These are phyloP conservation scores for Fraxinus baroniana DNA, from an alignment of 305 asterid species.

Conservation along the genomic window DNA sequence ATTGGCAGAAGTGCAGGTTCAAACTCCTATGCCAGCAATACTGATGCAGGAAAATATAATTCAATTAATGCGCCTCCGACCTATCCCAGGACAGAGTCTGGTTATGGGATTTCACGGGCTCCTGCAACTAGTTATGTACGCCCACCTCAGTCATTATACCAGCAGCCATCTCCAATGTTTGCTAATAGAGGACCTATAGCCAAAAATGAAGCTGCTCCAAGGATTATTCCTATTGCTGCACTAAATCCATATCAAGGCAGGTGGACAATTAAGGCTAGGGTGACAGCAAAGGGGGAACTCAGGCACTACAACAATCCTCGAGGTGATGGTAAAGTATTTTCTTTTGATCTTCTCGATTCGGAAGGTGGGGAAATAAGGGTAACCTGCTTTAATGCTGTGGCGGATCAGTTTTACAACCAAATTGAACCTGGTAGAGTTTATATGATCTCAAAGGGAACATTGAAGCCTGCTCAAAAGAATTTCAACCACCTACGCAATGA, in stretches of 20 bases:
- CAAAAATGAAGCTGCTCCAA: conserved; percentile 75
- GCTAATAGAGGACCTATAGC: conserved; percentile 85
- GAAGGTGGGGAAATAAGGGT: conserved; percentile 91
- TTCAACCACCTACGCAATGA: conserved; percentile 83
- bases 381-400: conserved; percentile 89
- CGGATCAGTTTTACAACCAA: conserved; percentile 63
- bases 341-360: conserved; percentile 92
- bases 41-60: conserved; percentile 27
- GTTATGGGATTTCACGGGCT: conserved; percentile 24
- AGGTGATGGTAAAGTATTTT: conserved; percentile 90
- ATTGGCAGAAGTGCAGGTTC: conserved; percentile 23
- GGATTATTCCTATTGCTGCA: conserved; percentile 79
- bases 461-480: conserved; percentile 67
- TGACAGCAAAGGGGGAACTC: conserved; percentile 74
- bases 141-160: conserved; percentile 41
- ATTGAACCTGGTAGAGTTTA: conserved; percentile 74
- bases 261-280: conserved; percentile 96
- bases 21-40: conserved; percentile 15
- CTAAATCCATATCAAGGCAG: conserved; percentile 82
- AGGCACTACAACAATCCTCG: conserved; percentile 66
- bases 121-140: conserved; percentile 36
- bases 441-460: conserved; percentile 63
- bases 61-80: conserved; percentile 26
- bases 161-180: conserved; percentile 38
- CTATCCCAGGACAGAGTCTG: conserved; percentile 33